Percentiles rank a stretch among this genome's conserved stretches.
These are phyloP conservation scores for Venturia oleaginea DNA, from an alignment of 2,329 filamentous ascomycete genomes.

Conservation along the genomic window DNA sequence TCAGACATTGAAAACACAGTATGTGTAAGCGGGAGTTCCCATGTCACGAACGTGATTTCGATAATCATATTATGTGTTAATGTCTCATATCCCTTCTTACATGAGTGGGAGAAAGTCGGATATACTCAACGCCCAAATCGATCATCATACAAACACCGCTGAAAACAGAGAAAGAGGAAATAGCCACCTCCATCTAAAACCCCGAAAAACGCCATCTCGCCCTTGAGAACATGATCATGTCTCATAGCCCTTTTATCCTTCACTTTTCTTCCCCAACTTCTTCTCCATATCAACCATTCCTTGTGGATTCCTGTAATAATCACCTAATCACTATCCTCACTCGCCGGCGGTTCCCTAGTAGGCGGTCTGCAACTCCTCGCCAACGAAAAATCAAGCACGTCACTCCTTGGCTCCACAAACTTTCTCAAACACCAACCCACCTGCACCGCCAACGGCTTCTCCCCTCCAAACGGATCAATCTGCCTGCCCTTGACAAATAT, in stretches of 20 bases:
- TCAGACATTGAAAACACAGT: no score
- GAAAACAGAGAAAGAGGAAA: no score
- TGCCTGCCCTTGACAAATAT: conserved; percentile 38
- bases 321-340: conserved; percentile 14
- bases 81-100: no score
- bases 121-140: no score
- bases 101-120: no score
- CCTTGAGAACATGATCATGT: no score
- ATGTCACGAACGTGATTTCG: no score
- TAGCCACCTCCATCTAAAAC: no score
- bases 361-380: conserved; percentile 29
- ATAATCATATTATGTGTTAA: no score
- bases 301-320: neutral
- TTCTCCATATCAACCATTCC: neutral
- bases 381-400: conserved; percentile 38
- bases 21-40: no score
- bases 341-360: conserved; percentile 22
- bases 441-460: conserved; percentile 32
- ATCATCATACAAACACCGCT: no score
- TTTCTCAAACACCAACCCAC: conserved; percentile 38
- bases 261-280: neutral
- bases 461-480: conserved; percentile 33
- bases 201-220: no score
- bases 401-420: conserved; percentile 36
- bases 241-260: neutral